Evolutionary conservation across 2,329 filamentous ascomycete genomes (phyloP), one percentile per base, ranked within the genome.

Genomic region (Diaporthe destruens): DNA sequence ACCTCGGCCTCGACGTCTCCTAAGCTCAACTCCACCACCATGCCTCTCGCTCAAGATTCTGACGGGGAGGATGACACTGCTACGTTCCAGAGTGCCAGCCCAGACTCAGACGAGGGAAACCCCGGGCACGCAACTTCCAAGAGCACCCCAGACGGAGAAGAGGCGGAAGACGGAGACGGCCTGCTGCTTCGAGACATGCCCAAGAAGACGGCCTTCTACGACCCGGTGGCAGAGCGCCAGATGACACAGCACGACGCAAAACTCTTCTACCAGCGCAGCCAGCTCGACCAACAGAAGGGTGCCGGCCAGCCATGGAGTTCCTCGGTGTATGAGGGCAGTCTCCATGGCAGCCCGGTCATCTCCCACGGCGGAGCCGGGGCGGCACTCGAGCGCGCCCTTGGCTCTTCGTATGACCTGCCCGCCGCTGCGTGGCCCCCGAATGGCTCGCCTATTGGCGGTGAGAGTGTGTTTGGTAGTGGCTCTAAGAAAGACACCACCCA

Each of bases 161-260:
- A 68, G 18, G 55, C 59, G 1, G 80, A 80, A 18, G 79, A 85
- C 47, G 80, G 86, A 70, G 87, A 89, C 39, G 89, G 89, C 70
- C 89, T 92, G 86, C 84, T 92, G 12, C 84, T 85, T 29, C 85
- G 90, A 74, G 90, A 92, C 78, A 80, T 89, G 68, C 89, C 89
- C 44, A 87, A 87, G 74, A 92, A 92, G 80, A 98, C 95, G 11
- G 94, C 95, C 25, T 97, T 95, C 80, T 98, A 97, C 84, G 95
- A 98, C 82, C 94, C 96, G 79, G 92, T 96, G 68, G 93, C 94
- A 69, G 96, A 99, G 83, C 97, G 96, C 78, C 94, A 96, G 79
- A 93, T 98, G 91, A 97, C 93, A 79, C 95, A 98, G 81, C 92
- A 94, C 34, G 96, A 99, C 81, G 94, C 96, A 73, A 98, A 98